A percentile compares a stretch with the other conserved stretches of the same genome.
Conservation (phyloP, 805 yeast genomes). For the Kazachstania kunashirensis region DNA sequence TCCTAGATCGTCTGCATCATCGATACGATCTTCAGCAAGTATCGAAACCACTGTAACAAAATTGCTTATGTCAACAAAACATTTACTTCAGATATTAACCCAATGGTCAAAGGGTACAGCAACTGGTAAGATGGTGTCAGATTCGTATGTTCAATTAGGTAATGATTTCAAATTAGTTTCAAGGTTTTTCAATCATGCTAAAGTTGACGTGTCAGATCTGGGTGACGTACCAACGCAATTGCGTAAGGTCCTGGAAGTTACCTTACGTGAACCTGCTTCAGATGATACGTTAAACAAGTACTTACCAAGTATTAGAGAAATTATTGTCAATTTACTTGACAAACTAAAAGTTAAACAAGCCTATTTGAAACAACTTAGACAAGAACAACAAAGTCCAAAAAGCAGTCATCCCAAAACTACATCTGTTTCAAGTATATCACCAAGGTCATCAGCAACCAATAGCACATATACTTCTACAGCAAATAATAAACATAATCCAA, state of each 20-base stretch:
- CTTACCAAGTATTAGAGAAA: conserved; percentile 75
- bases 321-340: conserved; percentile 70
- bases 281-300: conserved; percentile 72
- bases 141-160: conserved; percentile 84
- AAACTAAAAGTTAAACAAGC: conserved; percentile 74
- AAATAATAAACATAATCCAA: background rate
- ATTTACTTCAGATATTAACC: conserved; percentile 72
- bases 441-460: background rate
- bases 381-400: conserved; percentile 9
- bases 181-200: conserved; percentile 66
- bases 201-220: conserved; percentile 71
- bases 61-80: conserved; percentile 79
- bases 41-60: conserved; percentile 73
- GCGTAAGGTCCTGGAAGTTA: conserved; percentile 72
- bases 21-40: conserved; percentile 27
- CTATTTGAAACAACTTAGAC: conserved; percentile 24
- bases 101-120: conserved; percentile 84
- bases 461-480: background rate
- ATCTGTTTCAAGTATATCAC: conserved; percentile 7
- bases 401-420: conserved; percentile 11
- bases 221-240: conserved; percentile 85
- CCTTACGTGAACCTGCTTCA: conserved; percentile 75
- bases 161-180: conserved; percentile 86
- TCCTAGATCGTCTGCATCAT: conserved; percentile 10
- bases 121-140: conserved; percentile 75